phyloP scores from a whole-genome alignment of 768 basidiomycete genomes.

The Leccinellum rugosiceps region DNA sequence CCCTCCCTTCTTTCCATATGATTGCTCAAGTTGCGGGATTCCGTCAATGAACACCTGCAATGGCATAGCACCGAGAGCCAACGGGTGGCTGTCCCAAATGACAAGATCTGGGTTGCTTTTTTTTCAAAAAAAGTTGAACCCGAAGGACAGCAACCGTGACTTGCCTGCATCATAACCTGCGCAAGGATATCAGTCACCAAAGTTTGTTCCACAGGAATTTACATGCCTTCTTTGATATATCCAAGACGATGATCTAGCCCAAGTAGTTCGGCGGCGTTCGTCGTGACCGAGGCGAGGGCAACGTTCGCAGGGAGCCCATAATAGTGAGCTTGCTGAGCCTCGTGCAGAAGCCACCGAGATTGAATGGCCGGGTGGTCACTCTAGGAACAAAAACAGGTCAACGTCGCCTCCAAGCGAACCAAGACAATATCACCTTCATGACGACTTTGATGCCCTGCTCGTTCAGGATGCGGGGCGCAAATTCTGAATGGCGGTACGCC shows the following conservation, averaged over 20 bases:
- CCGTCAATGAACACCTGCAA: slow-evolving; percentile 83
- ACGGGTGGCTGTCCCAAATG: slow-evolving; percentile 75
- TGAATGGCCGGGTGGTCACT: slow-evolving; percentile 66
- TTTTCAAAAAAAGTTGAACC: neutral
- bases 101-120: slow-evolving; percentile 39
- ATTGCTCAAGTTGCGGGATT: slow-evolving; percentile 53
- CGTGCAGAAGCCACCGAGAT: slow-evolving; percentile 74
- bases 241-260: slow-evolving; percentile 84
- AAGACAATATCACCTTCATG: slow-evolving; percentile 42
- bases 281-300: slow-evolving; percentile 74
- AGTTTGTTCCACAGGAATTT: neutral
- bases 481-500: slow-evolving; percentile 54
- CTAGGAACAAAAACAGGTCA: slow-evolving; percentile 31
- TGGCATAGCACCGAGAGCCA: slow-evolving; percentile 77
- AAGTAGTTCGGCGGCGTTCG: slow-evolving; percentile 64
- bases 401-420: neutral
- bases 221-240: slow-evolving; percentile 56
- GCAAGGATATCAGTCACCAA: slow-evolving; percentile 1
- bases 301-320: slow-evolving; percentile 70
- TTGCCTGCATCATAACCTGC: slow-evolving; percentile 65
- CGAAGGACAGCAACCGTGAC: neutral
- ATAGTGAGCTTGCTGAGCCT: slow-evolving; percentile 82
- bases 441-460: slow-evolving; percentile 48
- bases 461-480: slow-evolving; percentile 50
- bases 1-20: slow-evolving; percentile 42